Percentiles rank a stretch among this genome's conserved stretches.
Conservation (phyloP, 2,329 filamentous ascomycete species). For the Trichoderma polysporum region DNA sequence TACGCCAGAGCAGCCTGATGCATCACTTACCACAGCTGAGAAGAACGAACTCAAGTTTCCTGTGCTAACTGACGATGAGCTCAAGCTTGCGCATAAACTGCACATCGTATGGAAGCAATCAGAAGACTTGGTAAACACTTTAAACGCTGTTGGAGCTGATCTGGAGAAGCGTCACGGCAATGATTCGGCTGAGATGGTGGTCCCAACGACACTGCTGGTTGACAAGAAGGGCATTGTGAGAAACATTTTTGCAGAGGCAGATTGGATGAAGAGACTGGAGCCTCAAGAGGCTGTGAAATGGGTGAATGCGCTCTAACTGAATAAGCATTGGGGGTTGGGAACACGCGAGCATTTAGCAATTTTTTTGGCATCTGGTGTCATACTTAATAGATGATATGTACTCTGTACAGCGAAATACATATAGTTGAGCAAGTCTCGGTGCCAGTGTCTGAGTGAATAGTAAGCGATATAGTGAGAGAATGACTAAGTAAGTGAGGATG, state of each 20-base stretch:
- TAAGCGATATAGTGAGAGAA: neutral
- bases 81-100: conserved; percentile 37
- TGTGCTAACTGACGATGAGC: conserved; percentile 42
- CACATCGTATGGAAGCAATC: conserved; percentile 38
- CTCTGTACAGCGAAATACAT: neutral
- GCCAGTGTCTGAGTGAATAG: neutral
- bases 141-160: conserved; percentile 33
- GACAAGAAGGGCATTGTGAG: conserved; percentile 36
- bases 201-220: conserved; percentile 42
- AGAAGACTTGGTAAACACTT: conserved; percentile 30
- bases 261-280: conserved; percentile 40
- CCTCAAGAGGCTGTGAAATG: conserved; percentile 36
- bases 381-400: neutral
- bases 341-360: neutral
- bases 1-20: conserved; percentile 42
- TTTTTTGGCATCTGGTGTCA: neutral
- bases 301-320: conserved; percentile 30
- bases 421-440: neutral
- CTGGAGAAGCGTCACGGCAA: conserved; percentile 38
- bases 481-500: neutral
- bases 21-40: conserved; percentile 37
- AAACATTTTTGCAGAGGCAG: conserved; percentile 38
- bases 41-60: conserved; percentile 42
- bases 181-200: conserved; percentile 38
- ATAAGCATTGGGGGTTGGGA: neutral